Evolutionary conservation across 208 protist genomes (phyloP).

Genomic region (Phytomonas sp.): DNA sequence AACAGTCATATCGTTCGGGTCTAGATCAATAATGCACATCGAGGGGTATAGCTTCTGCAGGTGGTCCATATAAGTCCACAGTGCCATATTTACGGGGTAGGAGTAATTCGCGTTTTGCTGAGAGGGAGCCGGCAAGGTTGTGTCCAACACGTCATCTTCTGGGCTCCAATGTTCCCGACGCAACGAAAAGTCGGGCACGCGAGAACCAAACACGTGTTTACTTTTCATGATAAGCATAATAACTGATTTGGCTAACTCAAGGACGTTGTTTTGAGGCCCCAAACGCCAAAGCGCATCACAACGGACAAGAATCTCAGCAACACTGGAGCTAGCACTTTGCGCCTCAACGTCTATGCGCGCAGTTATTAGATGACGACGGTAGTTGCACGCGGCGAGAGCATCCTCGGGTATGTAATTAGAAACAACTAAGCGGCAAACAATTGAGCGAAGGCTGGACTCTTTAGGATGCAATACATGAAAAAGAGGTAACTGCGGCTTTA

Average conservation of each 20-base stretch:
- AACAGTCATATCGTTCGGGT: constrained; percentile 42
- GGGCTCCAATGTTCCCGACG: constrained; percentile 42
- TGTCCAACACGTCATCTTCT: constrained; percentile 70
- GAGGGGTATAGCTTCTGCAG: constrained; percentile 49
- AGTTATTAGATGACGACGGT: constrained; percentile 60
- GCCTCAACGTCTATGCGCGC: constrained; percentile 75
- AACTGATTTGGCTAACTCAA: constrained; percentile 51
- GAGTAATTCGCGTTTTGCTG: constrained; percentile 23
- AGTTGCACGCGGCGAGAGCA: constrained; percentile 67
- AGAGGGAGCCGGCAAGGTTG: constrained; percentile 29
- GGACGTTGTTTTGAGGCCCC: constrained; percentile 27
- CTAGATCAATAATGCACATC: constrained; percentile 63
- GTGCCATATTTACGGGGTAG: constrained; percentile 31
- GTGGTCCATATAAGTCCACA: constrained; percentile 61
- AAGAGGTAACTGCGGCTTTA: constrained; percentile 28
- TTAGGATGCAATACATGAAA: constrained; percentile 13
- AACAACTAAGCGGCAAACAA: constrained; percentile 35
- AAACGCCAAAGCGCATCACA: constrained; percentile 50
- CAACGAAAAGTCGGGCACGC: constrained; percentile 76
- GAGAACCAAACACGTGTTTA: constrained; percentile 70
- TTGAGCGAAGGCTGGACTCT: constrained; percentile 14
- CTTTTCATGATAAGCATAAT: constrained; percentile 68
- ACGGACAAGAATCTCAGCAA: constrained; percentile 44
- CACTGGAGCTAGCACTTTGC: constrained; percentile 58
- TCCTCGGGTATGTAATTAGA: constrained; percentile 44